Evolutionary conservation across 768 basidiomycete species (phyloP).

Genomic region (Imleria badia): DNA sequence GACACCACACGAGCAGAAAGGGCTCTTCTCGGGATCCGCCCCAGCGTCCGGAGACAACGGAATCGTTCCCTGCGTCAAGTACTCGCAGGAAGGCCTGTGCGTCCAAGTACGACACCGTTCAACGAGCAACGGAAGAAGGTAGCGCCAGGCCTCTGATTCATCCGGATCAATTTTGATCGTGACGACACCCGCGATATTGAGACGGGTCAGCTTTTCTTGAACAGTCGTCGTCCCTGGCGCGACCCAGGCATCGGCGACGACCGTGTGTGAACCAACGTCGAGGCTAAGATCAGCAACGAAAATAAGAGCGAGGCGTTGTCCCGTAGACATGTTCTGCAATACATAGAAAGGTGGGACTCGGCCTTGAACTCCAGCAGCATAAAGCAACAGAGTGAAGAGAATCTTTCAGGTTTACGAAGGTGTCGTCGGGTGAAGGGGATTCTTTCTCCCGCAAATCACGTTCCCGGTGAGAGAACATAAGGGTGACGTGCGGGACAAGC

Average conservation of each 20-base stretch:
- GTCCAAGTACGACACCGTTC: conserved; percentile 57
- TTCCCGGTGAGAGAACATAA: conserved; percentile 36
- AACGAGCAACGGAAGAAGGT: conserved; percentile 47
- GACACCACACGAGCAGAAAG: conserved; percentile 54
- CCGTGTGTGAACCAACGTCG: conserved; percentile 48
- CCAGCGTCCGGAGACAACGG: conserved; percentile 37
- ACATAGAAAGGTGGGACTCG: conserved; percentile 19
- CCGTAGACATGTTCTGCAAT: conserved; percentile 15
- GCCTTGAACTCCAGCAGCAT: conserved; percentile 24
- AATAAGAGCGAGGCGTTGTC: conserved; percentile 39
- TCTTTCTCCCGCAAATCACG: conserved; percentile 4
- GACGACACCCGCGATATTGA: conserved; percentile 14
- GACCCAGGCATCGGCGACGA: conserved; percentile 51
- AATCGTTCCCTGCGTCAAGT: conserved; percentile 32
- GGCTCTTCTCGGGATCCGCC: conserved; percentile 34
- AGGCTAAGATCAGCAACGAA: conserved; percentile 47
- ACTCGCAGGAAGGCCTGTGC: conserved; percentile 50
- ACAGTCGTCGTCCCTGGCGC: conserved; percentile 34
- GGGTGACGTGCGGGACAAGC: conserved; percentile 33
- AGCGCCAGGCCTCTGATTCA: conserved; percentile 43
- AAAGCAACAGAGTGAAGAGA: conserved; percentile 31
- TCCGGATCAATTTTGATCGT: conserved; percentile 14
- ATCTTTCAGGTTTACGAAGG: conserved; percentile 34
- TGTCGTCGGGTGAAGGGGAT: conserved; percentile 11
- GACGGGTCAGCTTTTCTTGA: not conserved